Evolutionary conservation across 257 asterid species (phyloP).

Genomic region (Solanum clarkiae): DNA sequence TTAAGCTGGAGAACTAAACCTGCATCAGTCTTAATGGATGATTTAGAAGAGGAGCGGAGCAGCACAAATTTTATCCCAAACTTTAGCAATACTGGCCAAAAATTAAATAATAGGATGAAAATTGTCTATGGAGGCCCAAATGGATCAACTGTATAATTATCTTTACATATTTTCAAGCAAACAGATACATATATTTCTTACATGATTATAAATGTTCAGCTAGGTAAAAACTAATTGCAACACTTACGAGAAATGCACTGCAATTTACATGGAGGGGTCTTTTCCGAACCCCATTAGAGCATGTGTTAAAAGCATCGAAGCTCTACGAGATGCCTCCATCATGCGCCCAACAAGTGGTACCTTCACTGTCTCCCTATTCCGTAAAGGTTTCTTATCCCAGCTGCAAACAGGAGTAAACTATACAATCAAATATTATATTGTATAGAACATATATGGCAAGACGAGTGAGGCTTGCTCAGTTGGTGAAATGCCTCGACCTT

Average conservation of each 20-base stretch:
- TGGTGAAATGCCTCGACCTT: neutral
- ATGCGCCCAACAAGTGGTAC: slow-evolving; percentile 50
- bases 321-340: slow-evolving; percentile 37
- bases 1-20: too few species aligned
- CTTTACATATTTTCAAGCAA: neutral
- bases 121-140: neutral
- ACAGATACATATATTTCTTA: neutral
- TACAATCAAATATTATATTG: neutral
- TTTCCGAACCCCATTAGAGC: slow-evolving; percentile 74
- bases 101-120: neutral
- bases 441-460: neutral
- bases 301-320: slow-evolving; percentile 68
- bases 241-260: neutral
- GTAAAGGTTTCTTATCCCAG: slow-evolving; percentile 81
- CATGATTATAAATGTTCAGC: neutral
- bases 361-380: slow-evolving; percentile 49
- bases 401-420: slow-evolving; percentile 8
- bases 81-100: neutral
- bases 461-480: neutral
- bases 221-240: neutral
- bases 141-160: neutral
- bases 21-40: too few species aligned
- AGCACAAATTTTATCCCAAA: neutral
- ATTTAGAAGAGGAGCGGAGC: neutral
- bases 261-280: slow-evolving; percentile 29